phyloP scores from a whole-genome alignment of 495 filamentous ascomycete genomes.

The Aspergillus funiculosus region DNA sequence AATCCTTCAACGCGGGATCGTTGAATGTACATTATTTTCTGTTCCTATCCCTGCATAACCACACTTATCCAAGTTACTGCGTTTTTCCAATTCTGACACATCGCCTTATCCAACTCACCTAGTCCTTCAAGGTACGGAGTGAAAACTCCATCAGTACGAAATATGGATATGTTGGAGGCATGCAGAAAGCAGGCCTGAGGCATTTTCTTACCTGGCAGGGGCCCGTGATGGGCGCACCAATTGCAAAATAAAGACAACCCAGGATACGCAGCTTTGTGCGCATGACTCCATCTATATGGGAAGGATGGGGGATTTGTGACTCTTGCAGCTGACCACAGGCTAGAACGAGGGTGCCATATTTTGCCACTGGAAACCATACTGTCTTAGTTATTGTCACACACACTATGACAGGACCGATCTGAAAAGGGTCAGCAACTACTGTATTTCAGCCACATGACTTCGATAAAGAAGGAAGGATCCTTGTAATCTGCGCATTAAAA shows the following conservation, averaged over 20 bases:
- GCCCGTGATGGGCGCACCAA: too few relatives aligned
- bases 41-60: not conserved
- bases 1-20: conserved; percentile 14
- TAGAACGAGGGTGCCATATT: not conserved
- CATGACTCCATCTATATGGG: conserved; percentile 14
- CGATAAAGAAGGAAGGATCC: too few relatives aligned
- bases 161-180: too few relatives aligned
- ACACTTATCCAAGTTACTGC: not conserved
- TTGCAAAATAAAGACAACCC: conserved; percentile 1
- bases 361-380: not conserved
- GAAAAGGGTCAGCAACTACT: too few relatives aligned
- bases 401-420: too few relatives aligned
- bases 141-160: too few relatives aligned
- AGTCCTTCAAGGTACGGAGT: too few relatives aligned
- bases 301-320: conserved; percentile 11
- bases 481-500: too few relatives aligned
- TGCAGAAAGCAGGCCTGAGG: too few relatives aligned
- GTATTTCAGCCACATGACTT: too few relatives aligned
- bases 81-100: not conserved
- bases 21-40: conserved; percentile 12
- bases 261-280: conserved; percentile 13
- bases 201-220: too few relatives aligned
- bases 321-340: conserved; percentile 15
- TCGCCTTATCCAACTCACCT: not conserved
- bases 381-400: not conserved